Evolutionary conservation across 2,329 filamentous ascomycete species (phyloP).

Genomic region (Apiospora marii): DNA sequence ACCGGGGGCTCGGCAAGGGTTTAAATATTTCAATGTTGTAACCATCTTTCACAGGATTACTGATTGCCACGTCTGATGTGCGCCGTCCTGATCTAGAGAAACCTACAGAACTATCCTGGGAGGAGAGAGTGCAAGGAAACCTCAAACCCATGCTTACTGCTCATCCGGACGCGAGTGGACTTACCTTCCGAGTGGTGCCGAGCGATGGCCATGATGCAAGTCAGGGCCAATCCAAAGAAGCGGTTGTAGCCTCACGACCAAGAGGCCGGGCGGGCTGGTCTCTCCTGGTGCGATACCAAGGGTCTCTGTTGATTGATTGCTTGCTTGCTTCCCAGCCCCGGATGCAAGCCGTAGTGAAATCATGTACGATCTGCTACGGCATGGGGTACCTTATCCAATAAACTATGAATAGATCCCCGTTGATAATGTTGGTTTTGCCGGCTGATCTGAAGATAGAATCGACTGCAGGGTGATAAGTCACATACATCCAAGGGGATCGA

Average conservation of each 20-base stretch:
- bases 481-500: neutral
- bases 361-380: neutral
- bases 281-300: neutral
- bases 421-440: neutral
- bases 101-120: neutral
- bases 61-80: conserved; percentile 2
- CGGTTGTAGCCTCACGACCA: conserved; percentile 9
- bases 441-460: conserved; percentile 7
- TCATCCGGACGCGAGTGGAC: neutral
- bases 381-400: neutral
- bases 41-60: neutral
- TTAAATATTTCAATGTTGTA: neutral
- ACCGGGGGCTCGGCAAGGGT: neutral
- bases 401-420: neutral
- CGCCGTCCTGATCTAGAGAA: neutral
- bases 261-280: neutral
- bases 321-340: neutral
- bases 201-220: neutral
- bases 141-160: neutral
- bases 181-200: neutral
- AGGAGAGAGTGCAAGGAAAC: neutral
- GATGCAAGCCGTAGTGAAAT: neutral
- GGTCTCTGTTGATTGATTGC: neutral
- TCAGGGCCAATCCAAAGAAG: neutral
- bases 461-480: conserved; percentile 10